These are phyloP conservation scores for Phylloporus sp. DNA, from an alignment of 768 basidiomycete species.

Conservation along the genomic window DNA sequence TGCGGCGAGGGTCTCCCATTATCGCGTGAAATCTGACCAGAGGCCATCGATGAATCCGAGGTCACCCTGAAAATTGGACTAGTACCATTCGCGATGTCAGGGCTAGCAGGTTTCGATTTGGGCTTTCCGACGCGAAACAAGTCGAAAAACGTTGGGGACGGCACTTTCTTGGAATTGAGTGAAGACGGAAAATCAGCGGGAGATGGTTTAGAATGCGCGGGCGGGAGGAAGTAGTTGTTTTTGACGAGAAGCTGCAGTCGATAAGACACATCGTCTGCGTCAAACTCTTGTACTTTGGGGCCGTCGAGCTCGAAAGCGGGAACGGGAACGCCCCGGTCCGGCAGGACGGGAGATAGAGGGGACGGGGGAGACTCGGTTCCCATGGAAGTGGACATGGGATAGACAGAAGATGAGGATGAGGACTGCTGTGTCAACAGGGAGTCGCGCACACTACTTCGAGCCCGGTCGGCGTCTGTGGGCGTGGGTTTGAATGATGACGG, in stretches of 20 bases:
- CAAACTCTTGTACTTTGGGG: conserved; percentile 46
- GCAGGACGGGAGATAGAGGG: conserved; percentile 50
- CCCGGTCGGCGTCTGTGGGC: conserved; percentile 28
- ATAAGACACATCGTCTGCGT: conserved; percentile 79
- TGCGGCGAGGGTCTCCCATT: conserved; percentile 35
- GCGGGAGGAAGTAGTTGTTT: conserved; percentile 86
- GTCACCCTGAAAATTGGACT: conserved; percentile 57
- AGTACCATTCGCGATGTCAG: conserved; percentile 35
- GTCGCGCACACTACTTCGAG: conserved; percentile 52
- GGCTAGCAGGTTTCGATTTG: conserved; percentile 58
- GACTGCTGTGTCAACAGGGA: conserved; percentile 60
- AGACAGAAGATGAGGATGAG: conserved; percentile 68
- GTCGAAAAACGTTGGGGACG: conserved; percentile 55
- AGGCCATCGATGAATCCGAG: conserved; percentile 54
- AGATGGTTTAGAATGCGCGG: conserved; percentile 78
- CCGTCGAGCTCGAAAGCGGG: conserved; percentile 47
- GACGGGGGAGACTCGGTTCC: conserved; percentile 60
- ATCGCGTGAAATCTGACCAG: conserved; percentile 37
- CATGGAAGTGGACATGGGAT: conserved; percentile 68
- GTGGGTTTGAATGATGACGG: conserved; percentile 31
- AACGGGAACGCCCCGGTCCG: conserved; percentile 38
- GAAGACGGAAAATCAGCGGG: conserved; percentile 54
- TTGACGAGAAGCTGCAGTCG: conserved; percentile 78
- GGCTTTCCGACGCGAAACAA: conserved; percentile 65
- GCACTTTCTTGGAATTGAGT: conserved; percentile 39